Conservation (phyloP, 1,284 basidiomycete species). For the Melampsora occidentalis region DNA sequence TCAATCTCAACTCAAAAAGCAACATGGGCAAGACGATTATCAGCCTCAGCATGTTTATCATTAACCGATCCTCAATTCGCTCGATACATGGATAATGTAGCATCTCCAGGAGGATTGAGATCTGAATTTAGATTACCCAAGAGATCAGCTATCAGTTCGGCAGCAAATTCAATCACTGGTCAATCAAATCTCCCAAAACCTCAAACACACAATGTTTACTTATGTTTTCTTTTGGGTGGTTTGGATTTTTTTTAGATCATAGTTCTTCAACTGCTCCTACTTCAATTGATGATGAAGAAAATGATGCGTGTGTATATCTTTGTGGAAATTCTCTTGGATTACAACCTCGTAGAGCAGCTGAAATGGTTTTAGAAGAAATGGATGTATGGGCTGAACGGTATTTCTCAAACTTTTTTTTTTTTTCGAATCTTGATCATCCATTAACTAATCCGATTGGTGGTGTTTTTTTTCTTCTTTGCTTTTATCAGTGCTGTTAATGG, state of each 20-base stretch:
- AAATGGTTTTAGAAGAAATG: constrained; percentile 77
- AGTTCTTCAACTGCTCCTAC: background rate
- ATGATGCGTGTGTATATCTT: constrained; percentile 71
- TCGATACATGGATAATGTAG: constrained; percentile 33
- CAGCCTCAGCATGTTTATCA: constrained; percentile 34
- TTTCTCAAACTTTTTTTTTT: too few species aligned
- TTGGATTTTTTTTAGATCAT: background rate
- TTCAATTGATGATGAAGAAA: constrained; percentile 30
- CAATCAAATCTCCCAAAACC: background rate
- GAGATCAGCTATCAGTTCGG: background rate
- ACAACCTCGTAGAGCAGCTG: constrained; percentile 69
- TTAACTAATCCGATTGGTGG: too few species aligned
- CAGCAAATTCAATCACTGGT: constrained; percentile 3
- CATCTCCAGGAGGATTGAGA: constrained; percentile 21
- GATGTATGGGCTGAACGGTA: constrained; percentile 82
- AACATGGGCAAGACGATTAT: constrained; percentile 32
- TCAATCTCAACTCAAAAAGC: constrained; percentile 19
- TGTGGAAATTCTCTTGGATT: constrained; percentile 94
- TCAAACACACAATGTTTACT: background rate
- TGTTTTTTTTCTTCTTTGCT: too few species aligned
- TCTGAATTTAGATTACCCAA: constrained; percentile 38
- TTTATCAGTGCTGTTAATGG: constrained; percentile 82
- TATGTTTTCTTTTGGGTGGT: background rate
- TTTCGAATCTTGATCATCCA: too few species aligned
- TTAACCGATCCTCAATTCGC: constrained; percentile 38